These are phyloP conservation scores for Malus asiatica DNA, from an alignment of 306 rosid genomes.

Conservation along the genomic window DNA sequence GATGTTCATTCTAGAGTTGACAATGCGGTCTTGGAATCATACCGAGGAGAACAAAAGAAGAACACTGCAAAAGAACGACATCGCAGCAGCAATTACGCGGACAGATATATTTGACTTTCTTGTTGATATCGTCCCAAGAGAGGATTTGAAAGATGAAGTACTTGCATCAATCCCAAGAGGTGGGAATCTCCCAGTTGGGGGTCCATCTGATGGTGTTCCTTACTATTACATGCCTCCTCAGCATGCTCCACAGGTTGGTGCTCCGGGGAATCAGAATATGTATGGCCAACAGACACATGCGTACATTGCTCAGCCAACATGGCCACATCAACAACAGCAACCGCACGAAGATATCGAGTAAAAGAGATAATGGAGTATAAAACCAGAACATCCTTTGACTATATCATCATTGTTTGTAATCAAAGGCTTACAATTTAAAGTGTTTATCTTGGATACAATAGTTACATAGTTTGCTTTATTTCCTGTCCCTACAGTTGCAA, in stretches of 20 bases:
- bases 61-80: constrained; percentile 49
- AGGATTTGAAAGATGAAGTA: constrained; percentile 37
- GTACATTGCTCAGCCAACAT: constrained; percentile 20
- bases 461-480: constrained; percentile 2
- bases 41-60: constrained; percentile 46
- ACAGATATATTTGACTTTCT: constrained; percentile 60
- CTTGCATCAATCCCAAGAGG: constrained; percentile 30
- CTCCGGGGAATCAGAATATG: constrained; percentile 27
- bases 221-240: constrained; percentile 42
- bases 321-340: constrained; percentile 34
- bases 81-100: constrained; percentile 46
- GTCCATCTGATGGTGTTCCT: constrained; percentile 36
- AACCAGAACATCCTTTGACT: background rate
- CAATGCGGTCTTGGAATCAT: constrained; percentile 52
- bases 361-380: background rate
- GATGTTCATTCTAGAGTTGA: constrained; percentile 58
- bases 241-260: constrained; percentile 28
- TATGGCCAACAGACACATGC: constrained; percentile 29
- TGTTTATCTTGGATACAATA: constrained; percentile 1
- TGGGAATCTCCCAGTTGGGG: constrained; percentile 23
- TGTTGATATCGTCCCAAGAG: constrained; percentile 46
- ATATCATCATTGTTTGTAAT: constrained; percentile 4
- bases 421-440: constrained; percentile 3
- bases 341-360: constrained; percentile 33
- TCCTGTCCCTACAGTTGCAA: background rate